These are phyloP conservation scores for Moricandia moricandioides DNA, from an alignment of 345 rosid species.

Conservation along the genomic window DNA sequence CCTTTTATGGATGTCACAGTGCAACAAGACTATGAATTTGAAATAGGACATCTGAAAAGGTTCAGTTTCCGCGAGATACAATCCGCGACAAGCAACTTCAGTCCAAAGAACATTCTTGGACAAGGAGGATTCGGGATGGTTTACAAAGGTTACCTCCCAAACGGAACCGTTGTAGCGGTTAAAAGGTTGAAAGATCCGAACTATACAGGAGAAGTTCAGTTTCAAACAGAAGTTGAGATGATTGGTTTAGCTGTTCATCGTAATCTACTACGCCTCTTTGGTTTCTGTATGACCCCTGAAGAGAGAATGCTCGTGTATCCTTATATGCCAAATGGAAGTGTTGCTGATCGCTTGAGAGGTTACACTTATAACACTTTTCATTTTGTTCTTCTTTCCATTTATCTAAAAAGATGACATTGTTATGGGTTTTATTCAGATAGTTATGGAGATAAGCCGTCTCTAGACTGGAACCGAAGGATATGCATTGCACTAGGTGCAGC, in stretches of 20 bases:
- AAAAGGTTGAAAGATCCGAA: conserved; percentile 93
- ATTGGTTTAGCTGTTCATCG: conserved; percentile 93
- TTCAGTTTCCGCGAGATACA: conserved; percentile 82
- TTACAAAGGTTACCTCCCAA: conserved; percentile 81
- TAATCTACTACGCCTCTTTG: conserved; percentile 79
- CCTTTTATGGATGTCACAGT: conserved; percentile 42
- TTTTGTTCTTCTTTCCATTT: background rate
- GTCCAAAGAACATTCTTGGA: conserved; percentile 73
- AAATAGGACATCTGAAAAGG: conserved; percentile 80
- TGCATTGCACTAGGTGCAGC: conserved; percentile 73
- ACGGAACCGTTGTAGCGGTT: conserved; percentile 73
- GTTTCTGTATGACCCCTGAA: conserved; percentile 80
- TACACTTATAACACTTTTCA: conserved; percentile 9
- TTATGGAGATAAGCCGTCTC: conserved; percentile 57
- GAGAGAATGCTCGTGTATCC: conserved; percentile 96
- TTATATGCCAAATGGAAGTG: conserved; percentile 94
- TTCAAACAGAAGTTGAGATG: conserved; percentile 97
- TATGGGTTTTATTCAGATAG: conserved; percentile 23
- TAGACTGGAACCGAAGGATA: conserved; percentile 84
- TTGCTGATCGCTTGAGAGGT: conserved; percentile 92
- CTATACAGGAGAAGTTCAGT: conserved; percentile 87
- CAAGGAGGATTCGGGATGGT: conserved; percentile 98
- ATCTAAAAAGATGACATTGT: background rate
- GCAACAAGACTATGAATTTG: conserved; percentile 87
- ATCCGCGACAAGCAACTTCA: conserved; percentile 72